phyloP scores from a whole-genome alignment of 441 rosid genomes.

The Adansonia gregorii region DNA sequence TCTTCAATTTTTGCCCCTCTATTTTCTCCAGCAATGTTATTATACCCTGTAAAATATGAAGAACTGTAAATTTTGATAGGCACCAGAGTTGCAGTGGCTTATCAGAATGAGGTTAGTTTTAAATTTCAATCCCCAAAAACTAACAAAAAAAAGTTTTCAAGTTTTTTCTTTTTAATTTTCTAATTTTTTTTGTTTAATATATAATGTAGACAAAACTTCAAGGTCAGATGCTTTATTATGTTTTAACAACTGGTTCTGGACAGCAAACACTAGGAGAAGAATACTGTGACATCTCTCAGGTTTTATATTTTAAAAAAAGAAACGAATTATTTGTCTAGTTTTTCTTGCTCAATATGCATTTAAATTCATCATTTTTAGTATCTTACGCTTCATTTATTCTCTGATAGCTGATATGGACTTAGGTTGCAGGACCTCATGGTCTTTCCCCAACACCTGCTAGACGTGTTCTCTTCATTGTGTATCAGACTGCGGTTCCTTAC shows the following conservation, averaged over 20 bases:
- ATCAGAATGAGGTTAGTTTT: conserved; percentile 76
- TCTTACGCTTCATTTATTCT: not conserved
- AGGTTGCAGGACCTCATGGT: conserved; percentile 80
- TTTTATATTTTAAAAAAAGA: conserved; percentile 25
- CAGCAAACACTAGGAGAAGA: conserved; percentile 97
- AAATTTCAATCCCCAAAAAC: not conserved
- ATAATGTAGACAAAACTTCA: conserved; percentile 73
- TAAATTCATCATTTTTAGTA: not conserved
- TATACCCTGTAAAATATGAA: not conserved
- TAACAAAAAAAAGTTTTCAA: not conserved
- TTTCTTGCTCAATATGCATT: not conserved
- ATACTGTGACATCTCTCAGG: conserved; percentile 94
- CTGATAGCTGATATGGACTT: conserved; percentile 27
- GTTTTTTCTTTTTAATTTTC: not conserved
- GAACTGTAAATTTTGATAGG: conserved; percentile 37
- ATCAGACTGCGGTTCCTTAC: conserved; percentile 81
- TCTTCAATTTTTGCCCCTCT: not conserved
- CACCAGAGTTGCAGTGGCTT: conserved; percentile 81
- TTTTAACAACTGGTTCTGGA: conserved; percentile 88
- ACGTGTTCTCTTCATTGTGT: conserved; percentile 81
- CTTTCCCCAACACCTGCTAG: conserved; percentile 95
- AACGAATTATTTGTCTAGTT: not conserved
- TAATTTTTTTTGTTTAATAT: not conserved
- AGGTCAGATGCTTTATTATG: conserved; percentile 90
- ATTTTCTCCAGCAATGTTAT: not conserved